Evolutionary conservation across 192 early-diverging fungal species (phyloP).

Genomic region (Funneliformis geosporum): DNA sequence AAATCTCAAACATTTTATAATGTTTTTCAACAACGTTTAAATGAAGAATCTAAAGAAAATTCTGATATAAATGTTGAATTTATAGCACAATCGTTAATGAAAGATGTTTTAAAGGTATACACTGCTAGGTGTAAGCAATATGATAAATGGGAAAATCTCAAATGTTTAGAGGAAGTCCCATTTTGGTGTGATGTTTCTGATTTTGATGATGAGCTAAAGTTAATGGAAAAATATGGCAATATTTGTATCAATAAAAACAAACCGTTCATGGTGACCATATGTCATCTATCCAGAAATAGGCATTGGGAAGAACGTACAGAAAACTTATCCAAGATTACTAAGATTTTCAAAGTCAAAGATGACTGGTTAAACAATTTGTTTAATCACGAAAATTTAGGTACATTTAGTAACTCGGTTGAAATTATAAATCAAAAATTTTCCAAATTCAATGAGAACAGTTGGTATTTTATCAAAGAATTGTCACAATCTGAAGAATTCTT

Average conservation of each 20-base stretch:
- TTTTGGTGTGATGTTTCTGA: conserved; percentile 7
- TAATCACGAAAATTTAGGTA: not conserved
- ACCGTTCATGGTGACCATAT: too few relatives aligned
- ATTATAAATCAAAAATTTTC: not conserved
- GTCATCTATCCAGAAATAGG: too few relatives aligned
- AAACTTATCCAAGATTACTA: not conserved
- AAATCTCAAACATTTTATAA: conserved; percentile 23
- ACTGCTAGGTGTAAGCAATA: not conserved
- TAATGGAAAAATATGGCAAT: too few relatives aligned
- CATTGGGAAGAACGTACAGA: too few relatives aligned
- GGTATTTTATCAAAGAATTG: not conserved
- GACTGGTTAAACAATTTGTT: not conserved
- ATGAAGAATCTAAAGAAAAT: not conserved
- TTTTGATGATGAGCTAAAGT: not conserved
- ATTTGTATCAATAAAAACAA: too few relatives aligned
- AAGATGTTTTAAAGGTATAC: not conserved
- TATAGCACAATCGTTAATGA: not conserved
- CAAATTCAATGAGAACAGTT: not conserved
- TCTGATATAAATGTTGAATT: not conserved
- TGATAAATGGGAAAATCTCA: conserved; percentile 21
- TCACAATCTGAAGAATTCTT: not conserved
- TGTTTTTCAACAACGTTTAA: not conserved
- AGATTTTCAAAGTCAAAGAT: not conserved
- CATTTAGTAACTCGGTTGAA: not conserved
- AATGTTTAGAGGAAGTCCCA: not conserved